A percentile compares a stretch with the other conserved stretches of the same genome.
Evolutionary conservation across 208 protist genomes (phyloP).

Genomic region (Wallacemonas sp.): DNA sequence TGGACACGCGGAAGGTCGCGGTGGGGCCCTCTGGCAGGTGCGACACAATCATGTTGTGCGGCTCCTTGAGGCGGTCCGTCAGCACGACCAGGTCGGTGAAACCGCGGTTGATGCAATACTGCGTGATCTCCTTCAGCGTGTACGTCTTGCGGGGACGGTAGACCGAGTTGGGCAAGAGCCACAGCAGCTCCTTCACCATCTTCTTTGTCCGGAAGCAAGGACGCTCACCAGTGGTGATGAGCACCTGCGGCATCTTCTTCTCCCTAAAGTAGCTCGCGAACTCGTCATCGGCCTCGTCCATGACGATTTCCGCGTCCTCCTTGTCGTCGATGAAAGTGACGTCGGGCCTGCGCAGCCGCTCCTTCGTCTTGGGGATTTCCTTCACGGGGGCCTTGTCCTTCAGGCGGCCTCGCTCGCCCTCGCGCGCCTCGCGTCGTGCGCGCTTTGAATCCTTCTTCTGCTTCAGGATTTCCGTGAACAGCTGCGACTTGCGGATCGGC

Average conservation of each 20-base stretch:
- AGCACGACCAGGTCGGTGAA: slow-evolving; percentile 92
- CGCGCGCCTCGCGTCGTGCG: slow-evolving; percentile 72
- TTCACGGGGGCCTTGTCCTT: slow-evolving; percentile 80
- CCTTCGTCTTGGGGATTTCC: slow-evolving; percentile 87
- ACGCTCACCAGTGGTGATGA: slow-evolving; percentile 91
- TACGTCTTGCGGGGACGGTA: slow-evolving; percentile 90
- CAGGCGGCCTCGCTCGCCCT: slow-evolving; percentile 70
- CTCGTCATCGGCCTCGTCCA: slow-evolving; percentile 91
- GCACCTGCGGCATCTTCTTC: slow-evolving; percentile 69
- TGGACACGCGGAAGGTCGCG: slow-evolving; percentile 87
- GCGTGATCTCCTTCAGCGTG: slow-evolving; percentile 91
- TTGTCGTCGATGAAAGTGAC: slow-evolving; percentile 77
- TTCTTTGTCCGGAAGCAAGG: slow-evolving; percentile 84
- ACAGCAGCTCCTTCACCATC: slow-evolving; percentile 90
- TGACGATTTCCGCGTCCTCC: slow-evolving; percentile 78
- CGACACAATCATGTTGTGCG: slow-evolving; percentile 87
- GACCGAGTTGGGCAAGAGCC: slow-evolving; percentile 86
- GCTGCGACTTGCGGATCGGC: slow-evolving; percentile 81
- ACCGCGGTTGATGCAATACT: slow-evolving; percentile 87
- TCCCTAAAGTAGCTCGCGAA: slow-evolving; percentile 79
- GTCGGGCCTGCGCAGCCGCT: slow-evolving; percentile 74
- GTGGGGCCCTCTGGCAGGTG: slow-evolving; percentile 91
- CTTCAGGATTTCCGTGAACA: slow-evolving; percentile 84
- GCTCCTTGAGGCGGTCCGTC: slow-evolving; percentile 86
- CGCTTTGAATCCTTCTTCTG: slow-evolving; percentile 92